Percentiles rank a stretch among this genome's conserved stretches.
These are phyloP conservation scores for Artomyces pyxidatus DNA, from an alignment of 768 basidiomycete genomes.

Conservation along the genomic window DNA sequence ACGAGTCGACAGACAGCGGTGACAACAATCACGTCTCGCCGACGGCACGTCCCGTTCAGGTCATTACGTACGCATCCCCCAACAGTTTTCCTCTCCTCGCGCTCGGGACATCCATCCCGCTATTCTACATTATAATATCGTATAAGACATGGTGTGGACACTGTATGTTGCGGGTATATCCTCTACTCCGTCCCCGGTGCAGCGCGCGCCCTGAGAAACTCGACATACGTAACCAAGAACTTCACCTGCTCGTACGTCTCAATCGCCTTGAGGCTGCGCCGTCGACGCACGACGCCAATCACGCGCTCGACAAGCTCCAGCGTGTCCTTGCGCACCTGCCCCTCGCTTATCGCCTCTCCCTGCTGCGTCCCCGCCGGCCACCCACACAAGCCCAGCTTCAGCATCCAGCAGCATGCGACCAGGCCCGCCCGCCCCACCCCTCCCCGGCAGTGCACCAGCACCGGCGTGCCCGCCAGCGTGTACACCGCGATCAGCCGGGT, in stretches of 20 bases:
- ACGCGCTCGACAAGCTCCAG: constrained; percentile 64
- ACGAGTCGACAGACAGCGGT: not conserved
- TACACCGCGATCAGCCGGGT: constrained; percentile 59
- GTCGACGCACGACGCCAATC: constrained; percentile 62
- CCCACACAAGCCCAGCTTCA: constrained; percentile 85
- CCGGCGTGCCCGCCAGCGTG: constrained; percentile 59
- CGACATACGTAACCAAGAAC: constrained; percentile 73
- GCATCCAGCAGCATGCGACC: constrained; percentile 86
- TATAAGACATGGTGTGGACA: not conserved
- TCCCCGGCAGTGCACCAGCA: constrained; percentile 88
- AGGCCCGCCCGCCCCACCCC: constrained; percentile 92
- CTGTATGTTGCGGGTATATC: not conserved
- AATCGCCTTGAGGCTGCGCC: constrained; percentile 83
- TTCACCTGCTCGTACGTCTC: constrained; percentile 92
- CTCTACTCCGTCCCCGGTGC: not conserved
- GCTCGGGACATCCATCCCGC: not conserved
- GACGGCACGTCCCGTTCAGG: not conserved
- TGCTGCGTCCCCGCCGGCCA: constrained; percentile 36
- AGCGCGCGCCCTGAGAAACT: constrained; percentile 33
- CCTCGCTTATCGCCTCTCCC: not conserved
- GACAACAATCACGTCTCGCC: not conserved
- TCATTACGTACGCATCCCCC: not conserved
- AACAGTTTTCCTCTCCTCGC: too few species aligned
- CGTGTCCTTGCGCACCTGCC: constrained; percentile 34
- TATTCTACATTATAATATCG: constrained; percentile 1